Conservation (phyloP, 2,329 filamentous ascomycete genomes). For the Talaromyces sp. region DNA sequence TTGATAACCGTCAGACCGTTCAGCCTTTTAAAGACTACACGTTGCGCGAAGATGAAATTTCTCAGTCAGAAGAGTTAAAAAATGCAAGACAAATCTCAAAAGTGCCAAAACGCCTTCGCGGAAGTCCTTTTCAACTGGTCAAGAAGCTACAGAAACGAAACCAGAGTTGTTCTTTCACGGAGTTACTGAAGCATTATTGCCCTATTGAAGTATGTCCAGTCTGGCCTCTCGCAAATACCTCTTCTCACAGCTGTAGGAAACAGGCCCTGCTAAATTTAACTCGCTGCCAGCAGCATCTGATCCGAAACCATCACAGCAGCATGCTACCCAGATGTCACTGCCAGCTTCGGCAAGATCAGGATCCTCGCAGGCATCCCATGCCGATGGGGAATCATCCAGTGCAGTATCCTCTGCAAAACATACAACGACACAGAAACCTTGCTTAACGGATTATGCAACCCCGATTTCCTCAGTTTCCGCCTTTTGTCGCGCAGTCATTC, state of each 20-base stretch:
- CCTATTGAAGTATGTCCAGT: conserved; percentile 44
- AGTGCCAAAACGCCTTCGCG: conserved; percentile 55
- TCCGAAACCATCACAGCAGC: neutral
- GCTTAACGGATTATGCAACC: conserved; percentile 64
- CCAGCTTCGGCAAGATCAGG: conserved; percentile 13
- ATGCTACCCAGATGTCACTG: conserved; percentile 5
- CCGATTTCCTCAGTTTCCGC: conserved; percentile 67
- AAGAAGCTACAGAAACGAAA: conserved; percentile 66
- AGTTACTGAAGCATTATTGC: conserved; percentile 77
- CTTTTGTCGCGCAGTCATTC: conserved; percentile 75
- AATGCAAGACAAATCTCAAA: conserved; percentile 15
- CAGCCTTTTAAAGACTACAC: conserved; percentile 82
- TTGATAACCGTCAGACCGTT: conserved; percentile 60
- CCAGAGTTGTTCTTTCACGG: conserved; percentile 69
- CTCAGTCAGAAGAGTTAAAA: conserved; percentile 12
- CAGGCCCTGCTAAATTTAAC: neutral
- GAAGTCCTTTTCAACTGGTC: conserved; percentile 55
- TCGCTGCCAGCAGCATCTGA: neutral
- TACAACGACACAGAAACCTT: conserved; percentile 19
- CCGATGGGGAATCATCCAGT: conserved; percentile 4
- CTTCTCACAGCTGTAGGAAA: conserved; percentile 10
- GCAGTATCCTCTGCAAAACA: neutral
- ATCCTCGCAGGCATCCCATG: neutral
- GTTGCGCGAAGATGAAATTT: conserved; percentile 76
- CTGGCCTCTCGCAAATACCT: neutral